These are phyloP conservation scores for Colletotrichum sp. DNA, from an alignment of 2,329 filamentous ascomycete species.

Conservation along the genomic window DNA sequence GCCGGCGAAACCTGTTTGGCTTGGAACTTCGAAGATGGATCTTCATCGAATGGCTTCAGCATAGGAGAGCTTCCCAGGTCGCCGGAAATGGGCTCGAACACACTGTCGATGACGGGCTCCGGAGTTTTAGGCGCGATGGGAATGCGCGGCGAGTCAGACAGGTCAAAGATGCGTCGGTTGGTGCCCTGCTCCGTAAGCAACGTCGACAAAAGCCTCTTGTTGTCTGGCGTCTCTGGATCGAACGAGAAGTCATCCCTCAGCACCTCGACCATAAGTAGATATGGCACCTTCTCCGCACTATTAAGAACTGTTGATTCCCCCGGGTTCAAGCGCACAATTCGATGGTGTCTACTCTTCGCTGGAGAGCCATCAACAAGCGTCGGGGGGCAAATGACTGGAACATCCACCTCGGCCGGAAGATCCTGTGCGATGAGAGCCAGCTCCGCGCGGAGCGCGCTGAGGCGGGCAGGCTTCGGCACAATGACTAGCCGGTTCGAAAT, in stretches of 20 bases:
- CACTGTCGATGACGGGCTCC: conserved; percentile 67
- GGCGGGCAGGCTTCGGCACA: conserved; percentile 80
- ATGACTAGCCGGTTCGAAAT: conserved; percentile 85
- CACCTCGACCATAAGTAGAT: conserved; percentile 84
- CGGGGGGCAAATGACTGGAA: conserved; percentile 81
- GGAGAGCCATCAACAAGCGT: conserved; percentile 76
- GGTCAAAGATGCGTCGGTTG: conserved; percentile 68
- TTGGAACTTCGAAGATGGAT: conserved; percentile 23
- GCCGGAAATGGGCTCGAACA: conserved; percentile 82
- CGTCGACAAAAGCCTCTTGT: conserved; percentile 66
- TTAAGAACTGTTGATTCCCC: conserved; percentile 86
- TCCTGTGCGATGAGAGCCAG: conserved; percentile 82
- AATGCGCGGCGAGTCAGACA: conserved; percentile 68
- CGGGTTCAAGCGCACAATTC: conserved; percentile 83
- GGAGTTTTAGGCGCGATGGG: conserved; percentile 43
- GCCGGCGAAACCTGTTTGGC: conserved; percentile 32
- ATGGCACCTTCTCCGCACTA: conserved; percentile 86
- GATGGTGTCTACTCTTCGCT: conserved; percentile 78
- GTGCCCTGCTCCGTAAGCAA: conserved; percentile 63
- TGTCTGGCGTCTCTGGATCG: conserved; percentile 75
- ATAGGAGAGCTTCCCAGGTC: conserved; percentile 78
- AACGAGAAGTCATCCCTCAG: conserved; percentile 84
- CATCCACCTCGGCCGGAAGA: conserved; percentile 82
- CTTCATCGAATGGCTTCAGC: conserved; percentile 62
- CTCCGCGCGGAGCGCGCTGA: conserved; percentile 82